Percentiles rank a stretch among this genome's conserved stretches.
Conservation (phyloP, 2,329 filamentous ascomycete species). For the Hypoxylon sp. region DNA sequence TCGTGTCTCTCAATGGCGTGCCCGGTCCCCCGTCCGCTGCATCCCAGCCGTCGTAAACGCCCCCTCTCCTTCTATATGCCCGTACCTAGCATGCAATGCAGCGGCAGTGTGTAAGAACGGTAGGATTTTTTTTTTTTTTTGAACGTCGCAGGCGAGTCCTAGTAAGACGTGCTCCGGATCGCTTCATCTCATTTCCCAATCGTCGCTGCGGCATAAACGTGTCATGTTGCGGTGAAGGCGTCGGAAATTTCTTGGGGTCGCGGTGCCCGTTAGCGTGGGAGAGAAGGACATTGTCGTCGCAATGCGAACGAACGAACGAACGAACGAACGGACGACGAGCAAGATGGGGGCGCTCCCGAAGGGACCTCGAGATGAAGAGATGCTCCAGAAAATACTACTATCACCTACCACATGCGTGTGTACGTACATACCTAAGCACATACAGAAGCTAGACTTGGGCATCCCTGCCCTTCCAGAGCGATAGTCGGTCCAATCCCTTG, state of each 20-base stretch:
- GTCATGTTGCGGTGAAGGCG: slow-evolving; percentile 34
- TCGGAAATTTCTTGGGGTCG: slow-evolving; percentile 7
- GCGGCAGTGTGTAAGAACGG: too few species aligned
- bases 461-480: slow-evolving; percentile 25
- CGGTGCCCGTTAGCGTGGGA: slow-evolving; percentile 13
- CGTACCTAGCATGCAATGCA: slow-evolving; percentile 9
- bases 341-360: too few species aligned
- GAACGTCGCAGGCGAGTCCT: not conserved
- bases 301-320: slow-evolving; percentile 18
- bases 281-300: slow-evolving; percentile 17
- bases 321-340: too few species aligned
- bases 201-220: slow-evolving; percentile 21
- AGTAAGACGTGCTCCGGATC: slow-evolving; percentile 12
- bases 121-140: slow-evolving; percentile 7
- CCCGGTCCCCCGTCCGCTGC: slow-evolving; percentile 5
- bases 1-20: not conserved
- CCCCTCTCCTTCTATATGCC: slow-evolving; percentile 6
- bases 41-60: slow-evolving; percentile 10
- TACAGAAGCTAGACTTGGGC: too few species aligned
- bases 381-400: slow-evolving; percentile 29
- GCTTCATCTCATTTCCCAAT: slow-evolving; percentile 4
- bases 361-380: slow-evolving; percentile 13
- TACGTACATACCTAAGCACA: too few species aligned
- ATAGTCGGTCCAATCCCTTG: slow-evolving; percentile 36
- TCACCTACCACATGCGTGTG: slow-evolving; percentile 13